Evolutionary conservation across 176 grass and related monocot genomes (phyloP), one percentile per base, ranked within the genome.

Genomic region (Oryza punctata): DNA sequence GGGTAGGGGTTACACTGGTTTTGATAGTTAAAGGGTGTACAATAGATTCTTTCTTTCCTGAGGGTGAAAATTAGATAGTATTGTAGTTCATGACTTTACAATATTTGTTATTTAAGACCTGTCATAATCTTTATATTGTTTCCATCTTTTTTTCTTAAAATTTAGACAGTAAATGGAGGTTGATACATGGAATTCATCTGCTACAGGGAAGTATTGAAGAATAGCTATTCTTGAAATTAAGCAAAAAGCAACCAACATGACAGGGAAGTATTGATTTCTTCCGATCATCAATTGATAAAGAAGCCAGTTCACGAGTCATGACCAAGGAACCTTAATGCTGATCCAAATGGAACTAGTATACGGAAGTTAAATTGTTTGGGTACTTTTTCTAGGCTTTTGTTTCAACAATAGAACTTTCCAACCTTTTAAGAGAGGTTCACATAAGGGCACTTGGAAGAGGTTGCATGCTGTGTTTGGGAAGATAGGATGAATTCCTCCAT

Each of bases 381-480:
- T 69, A 61, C 1, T 73, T 13, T 67, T 49, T 50, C 15, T 72
- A 23, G 72, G 3, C 41, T 29, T 77, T 77, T 77, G 10, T 81
- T 80, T 69, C 43, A 85, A 27, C 65, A 63, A 18, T 64, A 85
- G 8, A 76, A 84, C 47, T 38, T 89, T 18, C 33, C 49, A 21
- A 75, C 37, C 45, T 74, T 38, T 74, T 75, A 21, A 76, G 72
- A 60, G 72, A 76, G 50, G 40, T 28, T 69, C 60, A 64, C 7
- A 7, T 12, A 54, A 59, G 66, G 10, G 27, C 21, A 57, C 12
- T 37, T 68, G 12, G 27, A 79, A 79, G 19, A 69, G 21, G 32
- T 71, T 21, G 35, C n/a, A 60, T 60, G n/a, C 8, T 19, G n/a
- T 60, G n/a, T 40, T 59, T 38, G 32, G 52, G 67, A 70, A 57